Base-by-base conservation (phyloP, 2,329 filamentous ascomycete genomes). In the Clonostachys byssicola region DNA sequence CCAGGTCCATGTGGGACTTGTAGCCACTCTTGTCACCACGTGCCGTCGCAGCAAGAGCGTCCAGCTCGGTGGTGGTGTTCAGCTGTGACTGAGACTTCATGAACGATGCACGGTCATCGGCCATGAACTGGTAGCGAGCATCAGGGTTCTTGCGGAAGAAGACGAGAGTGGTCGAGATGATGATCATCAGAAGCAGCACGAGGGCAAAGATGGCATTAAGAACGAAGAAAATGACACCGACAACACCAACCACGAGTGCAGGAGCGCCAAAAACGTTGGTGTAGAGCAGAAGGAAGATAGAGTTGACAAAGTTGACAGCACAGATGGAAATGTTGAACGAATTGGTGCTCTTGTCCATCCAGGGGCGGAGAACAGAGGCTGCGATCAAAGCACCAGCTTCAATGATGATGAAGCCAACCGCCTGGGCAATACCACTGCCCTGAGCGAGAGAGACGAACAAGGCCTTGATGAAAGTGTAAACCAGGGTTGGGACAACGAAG, bases 341-440 rank as follows among this genome's bases (percentile, higher is more conserved):
- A 68, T 96, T 97, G 51, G 90, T 96, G 73, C 92, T 92, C 82
- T 96, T 96, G 77, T 96, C 92, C 92, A 97, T 97, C 87, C 90
- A 97, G 16, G 92, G 92, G 50, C 89, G 85, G 55, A 96, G 72
- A 46, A 95, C 85, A 50, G 84, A 87, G 47, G 90, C 84, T 18
- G 72, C 83, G 57, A 96, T 86, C 48, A 97, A 77, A 56, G 88
- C 85, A 45, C 69, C 81, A 3, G 86, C 86, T 67, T 97, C 92
- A 48, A 96, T 83, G 50, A 96, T 74, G 39, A 97, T 75, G 49
- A 96, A 78, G 14, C 85, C 88, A 49, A 96, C 76, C 10, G 90
- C 89, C 68, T 96, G 91, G 17, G 85, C 83, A 5, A 81, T 80
- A 34, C 84, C 81, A 34, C 75, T 80, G 40, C 72, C 72, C 66